A percentile compares a stretch with the other conserved stretches of the same genome.
These are phyloP conservation scores for Globisporangium megalacanthum DNA, from an alignment of 352 stramenopile species.

Conservation along the genomic window DNA sequence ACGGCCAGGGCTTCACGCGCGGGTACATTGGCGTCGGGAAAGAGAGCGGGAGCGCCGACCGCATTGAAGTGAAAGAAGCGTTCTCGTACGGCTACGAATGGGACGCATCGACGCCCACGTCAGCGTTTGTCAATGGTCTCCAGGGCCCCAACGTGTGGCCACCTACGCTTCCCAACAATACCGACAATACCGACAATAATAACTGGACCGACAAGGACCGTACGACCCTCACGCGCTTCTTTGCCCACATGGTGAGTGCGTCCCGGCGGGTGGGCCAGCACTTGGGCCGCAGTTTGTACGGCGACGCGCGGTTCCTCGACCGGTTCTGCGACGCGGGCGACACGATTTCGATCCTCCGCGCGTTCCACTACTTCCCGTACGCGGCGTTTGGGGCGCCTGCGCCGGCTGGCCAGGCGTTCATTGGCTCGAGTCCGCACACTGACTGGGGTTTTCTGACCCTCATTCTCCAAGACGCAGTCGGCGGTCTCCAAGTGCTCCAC, in stretches of 20 bases:
- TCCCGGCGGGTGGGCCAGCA: slow-evolving; percentile 43
- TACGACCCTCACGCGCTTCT: slow-evolving; percentile 50
- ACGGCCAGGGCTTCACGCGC: slow-evolving; percentile 67
- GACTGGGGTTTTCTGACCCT: slow-evolving; percentile 84
- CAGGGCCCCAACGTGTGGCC: slow-evolving; percentile 76
- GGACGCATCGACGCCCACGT: slow-evolving; percentile 12
- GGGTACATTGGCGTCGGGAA: slow-evolving; percentile 76
- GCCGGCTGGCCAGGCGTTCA: slow-evolving; percentile 56
- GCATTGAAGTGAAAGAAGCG: slow-evolving; percentile 77
- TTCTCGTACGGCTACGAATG: slow-evolving; percentile 84
- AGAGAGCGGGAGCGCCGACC: slow-evolving; percentile 71
- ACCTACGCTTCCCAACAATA: neutral
- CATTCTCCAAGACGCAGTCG: slow-evolving; percentile 72
- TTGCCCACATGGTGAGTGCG: slow-evolving; percentile 40
- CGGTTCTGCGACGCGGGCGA: slow-evolving; percentile 54
- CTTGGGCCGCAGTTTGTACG: slow-evolving; percentile 51
- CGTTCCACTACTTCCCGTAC: slow-evolving; percentile 86
- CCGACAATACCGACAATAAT: neutral
- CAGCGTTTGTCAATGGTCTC: slow-evolving; percentile 46
- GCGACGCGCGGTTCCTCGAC: slow-evolving; percentile 43
- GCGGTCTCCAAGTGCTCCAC: slow-evolving; percentile 69
- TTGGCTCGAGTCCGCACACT: slow-evolving; percentile 79
- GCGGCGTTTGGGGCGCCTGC: slow-evolving; percentile 35
- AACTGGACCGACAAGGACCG: slow-evolving; percentile 31
- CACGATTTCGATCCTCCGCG: slow-evolving; percentile 82